These are phyloP conservation scores for Moniliella sp. DNA, from an alignment of 1,284 basidiomycete genomes.

Conservation along the genomic window DNA sequence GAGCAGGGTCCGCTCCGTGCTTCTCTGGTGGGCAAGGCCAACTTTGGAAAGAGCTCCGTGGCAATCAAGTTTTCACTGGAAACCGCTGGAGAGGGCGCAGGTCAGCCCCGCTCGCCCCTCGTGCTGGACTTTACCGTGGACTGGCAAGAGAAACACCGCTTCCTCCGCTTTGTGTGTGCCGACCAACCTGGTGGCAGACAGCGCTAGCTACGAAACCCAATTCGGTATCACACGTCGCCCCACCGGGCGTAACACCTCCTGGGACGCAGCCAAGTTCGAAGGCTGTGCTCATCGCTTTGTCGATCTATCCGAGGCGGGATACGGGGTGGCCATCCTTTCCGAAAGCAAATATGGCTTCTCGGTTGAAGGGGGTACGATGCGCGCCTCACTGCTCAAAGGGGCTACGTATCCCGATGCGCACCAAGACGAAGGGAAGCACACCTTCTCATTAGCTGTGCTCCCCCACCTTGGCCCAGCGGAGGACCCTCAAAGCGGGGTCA, in stretches of 20 bases:
- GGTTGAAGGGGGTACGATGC: conserved; percentile 41
- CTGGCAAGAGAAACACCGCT: conserved; percentile 43
- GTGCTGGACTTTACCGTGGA: conserved; percentile 62
- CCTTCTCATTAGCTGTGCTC: conserved; percentile 16
- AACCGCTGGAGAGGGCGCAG: no score
- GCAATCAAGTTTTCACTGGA: conserved; percentile 45
- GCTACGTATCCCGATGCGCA: conserved; percentile 78
- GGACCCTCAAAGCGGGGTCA: conserved; percentile 18
- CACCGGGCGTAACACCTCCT: conserved; percentile 68
- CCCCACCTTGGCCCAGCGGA: conserved; percentile 27
- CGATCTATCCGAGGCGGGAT: conserved; percentile 57
- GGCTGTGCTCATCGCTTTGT: conserved; percentile 54
- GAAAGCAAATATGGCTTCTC: conserved; percentile 50
- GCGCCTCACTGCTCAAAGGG: conserved; percentile 66
- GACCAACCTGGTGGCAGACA: conserved; percentile 55
- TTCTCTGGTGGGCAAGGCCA: conserved; percentile 52
- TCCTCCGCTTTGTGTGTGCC: conserved; percentile 61
- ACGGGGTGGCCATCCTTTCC: conserved; percentile 57
- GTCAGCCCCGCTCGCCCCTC: no score
- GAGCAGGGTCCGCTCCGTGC: conserved; percentile 37
- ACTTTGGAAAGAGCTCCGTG: conserved; percentile 57
- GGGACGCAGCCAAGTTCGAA: conserved; percentile 46
- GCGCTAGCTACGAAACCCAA: conserved; percentile 76
- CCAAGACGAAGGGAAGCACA: conserved; percentile 54
- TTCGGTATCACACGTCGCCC: conserved; percentile 75